These are phyloP conservation scores for Dendryphion nanum DNA, from an alignment of 2,329 filamentous ascomycete species.

Conservation along the genomic window DNA sequence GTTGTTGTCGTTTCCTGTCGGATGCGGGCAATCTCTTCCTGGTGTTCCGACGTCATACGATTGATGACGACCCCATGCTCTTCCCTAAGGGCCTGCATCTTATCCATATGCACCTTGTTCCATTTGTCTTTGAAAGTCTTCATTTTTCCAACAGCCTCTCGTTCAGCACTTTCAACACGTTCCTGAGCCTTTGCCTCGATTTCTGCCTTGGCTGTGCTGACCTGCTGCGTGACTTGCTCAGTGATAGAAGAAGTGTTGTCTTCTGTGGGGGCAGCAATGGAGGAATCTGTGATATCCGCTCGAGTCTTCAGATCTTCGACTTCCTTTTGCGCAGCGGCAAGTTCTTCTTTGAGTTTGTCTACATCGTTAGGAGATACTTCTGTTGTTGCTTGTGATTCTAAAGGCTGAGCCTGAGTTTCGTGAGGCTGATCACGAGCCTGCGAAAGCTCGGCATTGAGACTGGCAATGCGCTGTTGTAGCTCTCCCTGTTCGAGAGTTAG, in stretches of 20 bases:
- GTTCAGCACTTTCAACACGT: not conserved
- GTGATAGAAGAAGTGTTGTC: slow-evolving; percentile 26
- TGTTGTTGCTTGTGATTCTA: slow-evolving; percentile 4
- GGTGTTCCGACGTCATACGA: slow-evolving; percentile 33
- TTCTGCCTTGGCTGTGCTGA: slow-evolving; percentile 1
- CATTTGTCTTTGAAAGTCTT: slow-evolving; percentile 58
- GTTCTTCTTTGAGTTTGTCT: slow-evolving; percentile 41
- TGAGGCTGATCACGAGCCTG: slow-evolving; percentile 19
- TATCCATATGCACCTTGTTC: slow-evolving; percentile 44
- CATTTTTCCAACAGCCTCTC: not conserved
- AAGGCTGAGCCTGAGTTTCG: slow-evolving; percentile 10
- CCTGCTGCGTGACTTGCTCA: slow-evolving; percentile 29
- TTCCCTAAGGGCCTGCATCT: slow-evolving; percentile 38
- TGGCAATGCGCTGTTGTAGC: slow-evolving; percentile 39
- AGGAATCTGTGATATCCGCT: slow-evolving; percentile 24
- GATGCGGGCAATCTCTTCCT: slow-evolving; percentile 37
- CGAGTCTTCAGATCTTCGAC: slow-evolving; percentile 44
- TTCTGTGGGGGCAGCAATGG: slow-evolving; percentile 6
- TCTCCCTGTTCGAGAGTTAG: slow-evolving; percentile 32
- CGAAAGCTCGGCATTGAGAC: slow-evolving; percentile 32
- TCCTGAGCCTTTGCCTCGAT: slow-evolving; percentile 50
- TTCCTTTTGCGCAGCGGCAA: slow-evolving; percentile 46
- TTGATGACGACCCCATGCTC: slow-evolving; percentile 4
- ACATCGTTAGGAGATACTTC: slow-evolving; percentile 9
- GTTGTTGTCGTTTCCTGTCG: slow-evolving; percentile 15